Base-by-base conservation (phyloP, 2,329 filamentous ascomycete species). In the Fusarium nematophilum region DNA sequence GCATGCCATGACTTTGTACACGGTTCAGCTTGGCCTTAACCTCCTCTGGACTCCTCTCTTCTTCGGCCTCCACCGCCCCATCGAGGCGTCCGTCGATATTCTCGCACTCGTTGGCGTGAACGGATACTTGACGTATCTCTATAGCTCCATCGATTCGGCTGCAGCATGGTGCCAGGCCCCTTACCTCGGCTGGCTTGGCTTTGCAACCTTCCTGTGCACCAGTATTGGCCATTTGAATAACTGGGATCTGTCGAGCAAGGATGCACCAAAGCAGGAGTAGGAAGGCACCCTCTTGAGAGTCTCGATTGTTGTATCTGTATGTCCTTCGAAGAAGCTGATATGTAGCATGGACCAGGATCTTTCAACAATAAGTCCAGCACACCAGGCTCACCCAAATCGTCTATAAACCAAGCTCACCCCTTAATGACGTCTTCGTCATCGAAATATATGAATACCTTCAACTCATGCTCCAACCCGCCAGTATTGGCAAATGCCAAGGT, bases 21-120 rank as follows among this genome's bases (percentile, higher is more conserved):
- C 90, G 3, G 81, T 93, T 56, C 93, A 97, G 77, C 87, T 97
- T 6, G 90, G 84, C 9, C 81, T 97, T 45, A 97, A 97, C 74
- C 80, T 96, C 25, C 75, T 89, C 48, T 98, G 92, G 92, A 97
- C 93, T 85, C 94, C 94, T 10, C 83, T 97, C 9, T 97, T 97
- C 83, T 97, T 97, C 72, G 83, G 85, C n/a, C 72, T 89, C 44
- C 88, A 89, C 62, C 85, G 86, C 13, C 92, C 93, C 1, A 81
- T 89, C 46, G 85, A 87, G 70, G 93, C 93, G 4, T 86, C 91
- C 6, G 83, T 83, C 23, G 91, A 97, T 72, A 89, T 96, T 44
- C 76, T 91, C 23, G 83, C 88, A 0, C 81, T 97, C 8, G 80
- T 89, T 1, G 92, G 90, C 8, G 79, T 89, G 25, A 90, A 91